Evolutionary conservation across 2,329 filamentous ascomycete genomes (phyloP).

Genomic region (Xylariomycetidae sp.): DNA sequence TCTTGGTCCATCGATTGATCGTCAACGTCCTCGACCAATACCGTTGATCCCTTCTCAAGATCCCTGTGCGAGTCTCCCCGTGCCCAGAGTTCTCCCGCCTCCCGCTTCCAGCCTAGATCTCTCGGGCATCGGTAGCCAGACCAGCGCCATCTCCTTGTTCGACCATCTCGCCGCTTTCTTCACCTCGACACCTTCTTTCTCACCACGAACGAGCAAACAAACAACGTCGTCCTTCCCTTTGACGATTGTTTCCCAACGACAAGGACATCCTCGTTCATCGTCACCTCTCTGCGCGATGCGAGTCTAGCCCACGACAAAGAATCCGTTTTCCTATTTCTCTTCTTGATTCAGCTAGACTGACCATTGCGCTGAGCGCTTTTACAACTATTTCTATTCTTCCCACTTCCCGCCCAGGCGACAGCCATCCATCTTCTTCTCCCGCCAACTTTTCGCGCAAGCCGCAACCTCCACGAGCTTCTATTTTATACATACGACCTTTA

Average conservation of each 20-base stretch:
- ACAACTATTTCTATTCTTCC: conserved; percentile 10
- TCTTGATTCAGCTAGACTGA: conserved; percentile 11
- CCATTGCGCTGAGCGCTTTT: conserved; percentile 13
- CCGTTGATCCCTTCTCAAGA: conserved; percentile 1
- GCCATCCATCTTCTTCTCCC: conserved; percentile 5
- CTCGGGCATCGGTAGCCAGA: too few relatives aligned
- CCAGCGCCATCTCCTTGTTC: conserved; percentile 3
- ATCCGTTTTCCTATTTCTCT: conserved; percentile 18
- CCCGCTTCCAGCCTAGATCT: too few relatives aligned
- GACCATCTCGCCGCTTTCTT: conserved; percentile 6
- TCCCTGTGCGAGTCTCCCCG: conserved; percentile 8
- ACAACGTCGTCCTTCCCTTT: conserved; percentile 7
- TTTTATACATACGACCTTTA: conserved; percentile 1
- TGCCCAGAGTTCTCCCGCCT: conserved; percentile 4
- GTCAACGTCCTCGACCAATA: conserved; percentile 5
- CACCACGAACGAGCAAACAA: too few relatives aligned
- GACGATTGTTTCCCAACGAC: conserved; percentile 14
- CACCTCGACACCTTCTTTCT: conserved; percentile 8
- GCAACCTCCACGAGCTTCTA: conserved; percentile 3
- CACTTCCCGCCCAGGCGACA: conserved; percentile 3
- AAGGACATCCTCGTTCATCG: conserved; percentile 14
- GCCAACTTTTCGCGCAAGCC: background rate
- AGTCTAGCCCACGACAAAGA: conserved; percentile 17
- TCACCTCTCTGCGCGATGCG: conserved; percentile 9
- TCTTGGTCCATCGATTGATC: conserved; percentile 5